Evolutionary conservation across 1,284 basidiomycete species (phyloP).

Genomic region (Melampsora americana): DNA sequence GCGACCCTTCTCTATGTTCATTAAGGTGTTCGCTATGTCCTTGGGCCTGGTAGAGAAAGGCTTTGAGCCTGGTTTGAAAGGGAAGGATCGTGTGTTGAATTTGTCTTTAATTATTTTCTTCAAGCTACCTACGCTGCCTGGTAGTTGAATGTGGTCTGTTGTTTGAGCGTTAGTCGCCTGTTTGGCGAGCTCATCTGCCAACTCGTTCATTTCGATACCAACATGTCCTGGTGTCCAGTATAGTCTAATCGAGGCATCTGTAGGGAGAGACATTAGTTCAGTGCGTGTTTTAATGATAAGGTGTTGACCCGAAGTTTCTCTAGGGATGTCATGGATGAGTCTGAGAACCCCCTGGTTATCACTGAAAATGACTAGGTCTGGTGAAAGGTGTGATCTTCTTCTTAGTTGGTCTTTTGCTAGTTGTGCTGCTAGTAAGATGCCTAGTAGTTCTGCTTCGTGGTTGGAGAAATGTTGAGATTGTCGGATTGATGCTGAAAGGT

Average conservation of each 20-base stretch:
- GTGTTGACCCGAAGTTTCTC: background rate
- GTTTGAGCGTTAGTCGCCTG: background rate
- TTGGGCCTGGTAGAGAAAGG: background rate
- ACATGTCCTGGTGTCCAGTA: conserved; percentile 3
- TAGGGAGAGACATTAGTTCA: no score
- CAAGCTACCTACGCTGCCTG: background rate
- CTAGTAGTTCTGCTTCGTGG: background rate
- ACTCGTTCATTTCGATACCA: background rate
- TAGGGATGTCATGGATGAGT: background rate
- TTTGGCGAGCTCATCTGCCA: conserved; percentile 3
- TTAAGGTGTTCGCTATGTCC: background rate
- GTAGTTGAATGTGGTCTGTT: background rate
- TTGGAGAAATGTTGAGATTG: background rate
- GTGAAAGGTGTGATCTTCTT: background rate
- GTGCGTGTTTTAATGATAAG: background rate
- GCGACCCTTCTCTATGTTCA: background rate
- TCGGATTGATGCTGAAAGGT: background rate
- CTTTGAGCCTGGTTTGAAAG: background rate
- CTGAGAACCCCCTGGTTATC: no score
- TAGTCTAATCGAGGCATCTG: background rate
- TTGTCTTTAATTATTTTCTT: background rate
- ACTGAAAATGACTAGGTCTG: background rate
- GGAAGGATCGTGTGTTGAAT: background rate
- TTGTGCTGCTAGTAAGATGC: background rate
- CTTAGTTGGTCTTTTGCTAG: background rate